These are phyloP conservation scores for Misopates orontium DNA, from an alignment of 257 asterid genomes.

Conservation along the genomic window DNA sequence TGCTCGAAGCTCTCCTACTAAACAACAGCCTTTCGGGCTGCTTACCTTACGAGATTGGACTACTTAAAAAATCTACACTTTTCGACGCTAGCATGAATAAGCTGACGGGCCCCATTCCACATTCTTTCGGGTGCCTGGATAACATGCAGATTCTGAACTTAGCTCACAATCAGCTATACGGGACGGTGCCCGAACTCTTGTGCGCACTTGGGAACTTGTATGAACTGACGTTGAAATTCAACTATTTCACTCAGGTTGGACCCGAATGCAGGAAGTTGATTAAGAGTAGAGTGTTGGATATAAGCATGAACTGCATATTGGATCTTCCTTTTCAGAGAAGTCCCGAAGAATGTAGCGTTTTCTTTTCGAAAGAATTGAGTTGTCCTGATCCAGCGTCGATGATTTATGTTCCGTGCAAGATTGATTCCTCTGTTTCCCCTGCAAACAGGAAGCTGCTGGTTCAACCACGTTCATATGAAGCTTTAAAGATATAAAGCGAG, in stretches of 20 bases:
- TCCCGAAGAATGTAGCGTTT: slow-evolving; percentile 24
- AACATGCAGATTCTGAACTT: slow-evolving; percentile 32
- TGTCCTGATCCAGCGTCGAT: slow-evolving; percentile 32
- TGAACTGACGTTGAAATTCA: slow-evolving; percentile 29
- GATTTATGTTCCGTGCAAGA: slow-evolving; percentile 32
- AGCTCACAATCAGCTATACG: slow-evolving; percentile 36
- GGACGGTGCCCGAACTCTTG: slow-evolving; percentile 39
- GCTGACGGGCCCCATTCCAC: slow-evolving; percentile 46
- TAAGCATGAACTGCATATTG: slow-evolving; percentile 45
- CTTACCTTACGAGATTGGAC: slow-evolving; percentile 48
- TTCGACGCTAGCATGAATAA: slow-evolving; percentile 47
- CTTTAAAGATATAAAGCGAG: too few species aligned
- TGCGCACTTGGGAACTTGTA: slow-evolving; percentile 35
- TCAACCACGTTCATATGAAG: background rate
- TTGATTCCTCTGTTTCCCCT: background rate
- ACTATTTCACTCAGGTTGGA: slow-evolving; percentile 48
- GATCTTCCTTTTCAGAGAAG: slow-evolving; percentile 42
- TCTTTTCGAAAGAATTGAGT: slow-evolving; percentile 24
- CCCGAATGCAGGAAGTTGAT: slow-evolving; percentile 41
- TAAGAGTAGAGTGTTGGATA: slow-evolving; percentile 28
- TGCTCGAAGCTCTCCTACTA: slow-evolving; percentile 33
- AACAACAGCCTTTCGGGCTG: slow-evolving; percentile 42
- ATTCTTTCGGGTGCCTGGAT: slow-evolving; percentile 42
- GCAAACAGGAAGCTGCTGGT: background rate
- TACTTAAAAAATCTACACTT: slow-evolving; percentile 18